Evolutionary conservation across 495 filamentous ascomycete genomes (phyloP).

Genomic region (Penicillium steckii): DNA sequence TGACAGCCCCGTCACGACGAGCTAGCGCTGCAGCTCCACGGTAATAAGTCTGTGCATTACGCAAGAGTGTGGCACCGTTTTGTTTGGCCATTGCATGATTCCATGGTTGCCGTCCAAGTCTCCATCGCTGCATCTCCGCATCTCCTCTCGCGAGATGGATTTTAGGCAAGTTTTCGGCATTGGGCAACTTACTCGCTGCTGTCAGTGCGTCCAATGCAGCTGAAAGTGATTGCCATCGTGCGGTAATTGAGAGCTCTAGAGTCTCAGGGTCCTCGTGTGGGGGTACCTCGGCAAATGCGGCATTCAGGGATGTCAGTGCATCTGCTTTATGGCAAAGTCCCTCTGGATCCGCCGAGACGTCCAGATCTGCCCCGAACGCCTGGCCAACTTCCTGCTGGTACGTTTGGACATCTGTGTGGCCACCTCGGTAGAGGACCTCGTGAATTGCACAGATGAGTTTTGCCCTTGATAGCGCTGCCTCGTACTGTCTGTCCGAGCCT

Average conservation of each 20-base stretch:
- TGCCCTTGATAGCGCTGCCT: slow-evolving; percentile 52
- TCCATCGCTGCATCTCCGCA: slow-evolving; percentile 56
- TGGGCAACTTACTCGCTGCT: slow-evolving; percentile 50
- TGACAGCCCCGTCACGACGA: slow-evolving; percentile 36
- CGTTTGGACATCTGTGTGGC: slow-evolving; percentile 41
- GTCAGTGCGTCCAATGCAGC: slow-evolving; percentile 49
- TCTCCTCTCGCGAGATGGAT: slow-evolving; percentile 65
- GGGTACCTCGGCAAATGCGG: slow-evolving; percentile 36
- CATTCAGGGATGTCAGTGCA: slow-evolving; percentile 54
- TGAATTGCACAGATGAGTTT: slow-evolving; percentile 52
- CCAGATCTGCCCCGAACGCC: slow-evolving; percentile 41
- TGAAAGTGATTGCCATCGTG: slow-evolving; percentile 52
- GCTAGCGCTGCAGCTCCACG: slow-evolving; percentile 55
- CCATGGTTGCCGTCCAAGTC: slow-evolving; percentile 49
- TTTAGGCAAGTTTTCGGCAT: slow-evolving; percentile 52
- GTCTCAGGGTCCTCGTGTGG: slow-evolving; percentile 26
- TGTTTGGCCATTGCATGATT: slow-evolving; percentile 46
- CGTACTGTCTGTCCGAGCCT: slow-evolving; percentile 44
- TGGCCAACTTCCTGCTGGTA: slow-evolving; percentile 50
- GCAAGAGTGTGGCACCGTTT: slow-evolving; percentile 48
- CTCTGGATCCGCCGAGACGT: slow-evolving; percentile 45
- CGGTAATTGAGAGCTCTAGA: slow-evolving; percentile 22
- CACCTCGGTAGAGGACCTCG: slow-evolving; percentile 54
- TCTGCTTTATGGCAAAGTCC: slow-evolving; percentile 59
- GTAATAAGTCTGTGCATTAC: slow-evolving; percentile 66